These are phyloP conservation scores for Aeschynomene evenia DNA, from an alignment of 306 rosid genomes.

Conservation along the genomic window DNA sequence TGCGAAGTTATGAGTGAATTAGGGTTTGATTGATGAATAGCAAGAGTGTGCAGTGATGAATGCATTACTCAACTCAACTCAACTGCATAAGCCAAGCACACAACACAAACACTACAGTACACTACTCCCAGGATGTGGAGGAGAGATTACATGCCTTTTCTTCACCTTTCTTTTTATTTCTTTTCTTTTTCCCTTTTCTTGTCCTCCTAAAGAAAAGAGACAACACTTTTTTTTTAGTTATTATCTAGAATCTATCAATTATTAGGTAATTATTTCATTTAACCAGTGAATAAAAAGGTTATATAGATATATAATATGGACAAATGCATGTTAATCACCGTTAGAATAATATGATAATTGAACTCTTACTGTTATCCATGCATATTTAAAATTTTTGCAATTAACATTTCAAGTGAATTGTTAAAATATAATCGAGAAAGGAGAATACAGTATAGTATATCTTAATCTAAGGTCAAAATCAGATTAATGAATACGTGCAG, in stretches of 20 bases:
- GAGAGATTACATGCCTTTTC: constrained; percentile 11
- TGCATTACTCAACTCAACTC: neutral
- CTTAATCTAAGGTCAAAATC: neutral
- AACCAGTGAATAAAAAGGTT: too few relatives aligned
- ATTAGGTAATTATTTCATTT: too few relatives aligned
- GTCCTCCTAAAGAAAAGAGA: neutral
- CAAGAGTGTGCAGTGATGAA: neutral
- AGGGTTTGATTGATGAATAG: constrained; percentile 34
- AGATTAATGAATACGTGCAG: neutral
- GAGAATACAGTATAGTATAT: too few relatives aligned
- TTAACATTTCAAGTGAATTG: too few relatives aligned
- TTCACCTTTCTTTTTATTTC: neutral
- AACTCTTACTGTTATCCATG: too few relatives aligned
- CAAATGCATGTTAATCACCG: too few relatives aligned
- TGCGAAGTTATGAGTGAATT: neutral
- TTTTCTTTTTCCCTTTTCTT: neutral
- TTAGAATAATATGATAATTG: too few relatives aligned
- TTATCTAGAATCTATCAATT: too few relatives aligned
- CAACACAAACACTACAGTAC: neutral
- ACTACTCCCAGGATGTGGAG: constrained; percentile 30
- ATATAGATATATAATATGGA: too few relatives aligned
- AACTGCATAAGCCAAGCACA: neutral
- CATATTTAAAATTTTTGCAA: too few relatives aligned
- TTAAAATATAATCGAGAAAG: too few relatives aligned
- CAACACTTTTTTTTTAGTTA: too few relatives aligned